Base-by-base conservation (phyloP, 1,284 basidiomycete species). In the Sporisorium graminicola region DNA sequence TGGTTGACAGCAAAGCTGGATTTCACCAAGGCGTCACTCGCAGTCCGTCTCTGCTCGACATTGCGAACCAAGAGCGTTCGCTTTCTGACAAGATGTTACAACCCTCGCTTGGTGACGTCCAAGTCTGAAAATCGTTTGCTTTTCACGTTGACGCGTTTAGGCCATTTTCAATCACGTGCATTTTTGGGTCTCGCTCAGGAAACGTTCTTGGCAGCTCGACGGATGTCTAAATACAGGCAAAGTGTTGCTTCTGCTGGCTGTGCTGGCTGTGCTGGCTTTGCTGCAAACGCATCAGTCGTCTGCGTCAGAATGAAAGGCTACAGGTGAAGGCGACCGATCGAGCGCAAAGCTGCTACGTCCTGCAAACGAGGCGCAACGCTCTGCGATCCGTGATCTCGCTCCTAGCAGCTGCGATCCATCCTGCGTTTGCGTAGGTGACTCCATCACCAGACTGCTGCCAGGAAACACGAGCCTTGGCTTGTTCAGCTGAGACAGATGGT, bases 111-210 rank as follows among this genome's bases (percentile, higher is more conserved):
- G 40, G 20, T 43, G 40, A n/a, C 40, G 40, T 27, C 20, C 24
- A 9, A 40, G 24, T 13, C 20, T 27, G 26, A 43, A 54, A 44
- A n/a, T n/a, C n/a, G n/a, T n/a, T n/a, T n/a, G n/a, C n/a, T n/a
- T n/a, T n/a, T n/a, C 61, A 50, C 61, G 61, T 50, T 44, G 5
- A 65, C 67, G 67, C 67, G 67, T 70, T 51, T 20, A 42, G 14
- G n/a, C 29, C 47, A 46, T 47, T 52, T 40, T 9, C n/a, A 57
- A 49, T 70, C 67, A 70, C 67, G 67, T 70, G 67, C 60, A 20
- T 20, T 18, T 61, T 29, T 31, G n/a, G n/a, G n/a, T n/a, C n/a
- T n/a, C n/a, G n/a, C n/a, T n/a, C n/a, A n/a, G n/a, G n/a, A n/a
- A n/a, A n/a, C n/a, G n/a, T n/a, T n/a, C n/a, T n/a, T n/a, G n/a